Evolutionary conservation across 2,329 filamentous ascomycete species (phyloP).

Genomic region (Sclerotiophoma versabilis): DNA sequence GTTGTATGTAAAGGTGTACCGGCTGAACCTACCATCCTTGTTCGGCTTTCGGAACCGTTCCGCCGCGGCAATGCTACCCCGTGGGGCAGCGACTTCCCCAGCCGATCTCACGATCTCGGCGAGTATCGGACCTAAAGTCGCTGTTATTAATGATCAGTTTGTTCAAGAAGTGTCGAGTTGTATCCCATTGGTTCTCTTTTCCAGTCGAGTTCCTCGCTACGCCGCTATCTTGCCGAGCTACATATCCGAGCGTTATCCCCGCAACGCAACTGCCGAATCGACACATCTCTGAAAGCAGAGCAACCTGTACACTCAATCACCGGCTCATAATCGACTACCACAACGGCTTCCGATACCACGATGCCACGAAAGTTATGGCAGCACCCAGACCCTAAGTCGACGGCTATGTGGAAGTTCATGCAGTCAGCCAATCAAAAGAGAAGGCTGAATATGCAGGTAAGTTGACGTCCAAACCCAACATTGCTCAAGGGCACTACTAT

Average conservation of each 20-base stretch:
- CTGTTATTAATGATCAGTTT: too few relatives aligned
- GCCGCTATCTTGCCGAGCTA: not conserved
- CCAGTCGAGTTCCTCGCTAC: too few relatives aligned
- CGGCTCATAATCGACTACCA: too few relatives aligned
- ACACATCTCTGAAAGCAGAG: not conserved
- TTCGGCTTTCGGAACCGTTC: not conserved
- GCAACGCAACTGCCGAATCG: conserved; percentile 6
- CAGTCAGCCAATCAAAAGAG: conserved; percentile 67
- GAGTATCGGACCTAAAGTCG: not conserved
- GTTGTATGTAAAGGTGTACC: too few relatives aligned
- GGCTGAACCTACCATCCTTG: not conserved
- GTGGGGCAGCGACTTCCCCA: conserved; percentile 1
- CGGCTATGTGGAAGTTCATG: conserved; percentile 56
- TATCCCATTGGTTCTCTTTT: too few relatives aligned
- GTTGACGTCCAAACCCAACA: not conserved
- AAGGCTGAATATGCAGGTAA: conserved; percentile 64
- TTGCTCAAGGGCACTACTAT: not conserved
- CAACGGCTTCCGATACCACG: not conserved
- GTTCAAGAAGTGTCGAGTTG: not conserved
- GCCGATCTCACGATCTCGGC: not conserved
- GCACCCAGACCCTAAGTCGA: conserved; percentile 53
- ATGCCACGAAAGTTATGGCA: conserved; percentile 57
- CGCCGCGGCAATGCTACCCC: too few relatives aligned
- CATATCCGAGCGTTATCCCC: conserved; percentile 3
- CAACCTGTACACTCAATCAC: not conserved